Base-by-base conservation (phyloP, 371 early-diverging fungal species). In the Fennellomyces sp. region DNA sequence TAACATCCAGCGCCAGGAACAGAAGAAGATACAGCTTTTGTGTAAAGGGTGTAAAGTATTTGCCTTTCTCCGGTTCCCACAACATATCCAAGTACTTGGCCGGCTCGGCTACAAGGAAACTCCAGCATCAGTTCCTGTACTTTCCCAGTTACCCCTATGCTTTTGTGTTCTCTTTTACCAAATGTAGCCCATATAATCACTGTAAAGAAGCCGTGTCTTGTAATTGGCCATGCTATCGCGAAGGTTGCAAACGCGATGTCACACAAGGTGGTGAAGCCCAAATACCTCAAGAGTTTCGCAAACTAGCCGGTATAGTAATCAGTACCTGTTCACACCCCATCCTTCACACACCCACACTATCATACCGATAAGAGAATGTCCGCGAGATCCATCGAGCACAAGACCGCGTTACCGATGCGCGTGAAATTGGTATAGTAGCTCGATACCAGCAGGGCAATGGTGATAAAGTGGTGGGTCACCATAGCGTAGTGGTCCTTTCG, bases 391-490 rank as follows among this genome's bases (percentile, higher is more conserved):
- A 93, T 90, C 48, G 84, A 76, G 36, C 88, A 86, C 48, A 93
- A 81, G 21, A 94, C 85, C 4, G 86, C 90, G 61, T 92, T 88
- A 26, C 95, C 95, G 58, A 93, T 83, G n/a, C 90, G 82, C 12
- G 91, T 90, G 38, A 87, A 87, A 59, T 92, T 89, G 66, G 81
- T 80, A 49, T 68, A 73, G 72, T 94, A 94, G 3, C 91, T 89
- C 21, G 78, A 69, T 0, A 82, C 70, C 11, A 95, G 72, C 36
- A 95, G 68, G 10, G 80, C 66, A 49, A 85, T 83, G 26, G 95
- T 93, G 48, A 92, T 86, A 26, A 89, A 67, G 56, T 95, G 95
- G 75, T 95, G 95, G n/a, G 82, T 65, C 17, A 90, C 60, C 89
- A 93, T 90, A 56, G 88, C 88, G 38, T 70, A 29, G 58, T 89